Percentiles rank a stretch among this genome's conserved stretches.
Conservation (phyloP, 208 protist genomes). For the Acanthamoeba polyphaga region DNA sequence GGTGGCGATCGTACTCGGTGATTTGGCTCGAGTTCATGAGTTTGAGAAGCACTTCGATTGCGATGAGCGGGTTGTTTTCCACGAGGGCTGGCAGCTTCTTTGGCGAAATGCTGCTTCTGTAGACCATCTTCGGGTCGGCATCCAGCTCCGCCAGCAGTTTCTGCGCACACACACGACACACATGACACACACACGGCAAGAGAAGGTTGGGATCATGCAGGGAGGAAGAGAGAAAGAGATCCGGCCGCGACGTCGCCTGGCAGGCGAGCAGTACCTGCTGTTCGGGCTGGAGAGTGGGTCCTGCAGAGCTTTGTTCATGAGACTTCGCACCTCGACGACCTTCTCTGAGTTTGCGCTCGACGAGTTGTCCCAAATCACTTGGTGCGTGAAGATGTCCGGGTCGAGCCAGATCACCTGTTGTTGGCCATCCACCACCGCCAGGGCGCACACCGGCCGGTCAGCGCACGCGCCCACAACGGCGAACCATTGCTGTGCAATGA, state of each 20-base stretch:
- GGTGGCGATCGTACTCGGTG: slow-evolving; percentile 83
- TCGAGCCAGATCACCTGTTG: slow-evolving; percentile 49
- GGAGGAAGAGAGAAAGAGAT: neutral
- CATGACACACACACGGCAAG: too few relatives aligned
- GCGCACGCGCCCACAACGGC: too few relatives aligned
- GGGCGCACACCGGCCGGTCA: too few relatives aligned
- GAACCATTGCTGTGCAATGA: too few relatives aligned
- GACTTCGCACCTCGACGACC: slow-evolving; percentile 26
- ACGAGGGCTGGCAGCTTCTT: slow-evolving; percentile 89
- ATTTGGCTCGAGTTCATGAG: slow-evolving; percentile 90
- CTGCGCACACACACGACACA: neutral
- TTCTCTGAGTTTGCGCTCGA: neutral
- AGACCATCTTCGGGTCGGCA: slow-evolving; percentile 86
- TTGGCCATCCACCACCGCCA: neutral
- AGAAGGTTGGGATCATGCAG: neutral
- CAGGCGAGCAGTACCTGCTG: slow-evolving; percentile 7
- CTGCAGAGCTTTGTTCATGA: slow-evolving; percentile 60
- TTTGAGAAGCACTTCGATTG: slow-evolving; percentile 91
- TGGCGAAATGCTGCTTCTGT: slow-evolving; percentile 87
- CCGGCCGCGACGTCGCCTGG: too few relatives aligned
- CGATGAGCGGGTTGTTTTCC: slow-evolving; percentile 91
- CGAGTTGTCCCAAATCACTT: slow-evolving; percentile 62
- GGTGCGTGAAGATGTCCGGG: slow-evolving; percentile 57
- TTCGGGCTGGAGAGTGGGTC: slow-evolving; percentile 64
- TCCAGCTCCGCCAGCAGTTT: slow-evolving; percentile 83